phyloP scores from a whole-genome alignment of 768 basidiomycete species.

The Neoboletus magnificus region DNA sequence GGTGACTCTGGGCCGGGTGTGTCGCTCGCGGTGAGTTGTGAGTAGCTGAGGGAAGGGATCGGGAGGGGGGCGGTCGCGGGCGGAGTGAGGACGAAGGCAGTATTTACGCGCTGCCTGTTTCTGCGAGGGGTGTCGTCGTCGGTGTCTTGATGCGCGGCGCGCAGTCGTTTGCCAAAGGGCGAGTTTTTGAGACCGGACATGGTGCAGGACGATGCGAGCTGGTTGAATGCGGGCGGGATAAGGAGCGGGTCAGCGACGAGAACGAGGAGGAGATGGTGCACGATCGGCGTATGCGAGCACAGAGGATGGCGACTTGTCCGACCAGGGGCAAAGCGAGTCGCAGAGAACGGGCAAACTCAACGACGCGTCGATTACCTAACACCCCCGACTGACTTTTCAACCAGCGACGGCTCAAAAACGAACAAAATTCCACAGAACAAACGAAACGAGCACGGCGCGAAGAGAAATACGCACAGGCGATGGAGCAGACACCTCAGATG shows the following conservation, averaged over 20 bases:
- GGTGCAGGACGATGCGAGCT: background rate
- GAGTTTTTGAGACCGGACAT: conserved; percentile 84
- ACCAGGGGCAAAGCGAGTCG: conserved; percentile 25
- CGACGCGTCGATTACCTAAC: conserved; percentile 35
- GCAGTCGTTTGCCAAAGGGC: conserved; percentile 79
- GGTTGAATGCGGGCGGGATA: background rate
- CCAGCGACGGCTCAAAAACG: conserved; percentile 16
- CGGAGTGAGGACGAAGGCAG: conserved; percentile 47
- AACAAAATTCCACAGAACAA: conserved; percentile 6
- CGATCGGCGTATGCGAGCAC: background rate
- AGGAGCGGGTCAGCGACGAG: background rate
- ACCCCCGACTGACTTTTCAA: conserved; percentile 19
- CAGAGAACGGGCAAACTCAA: conserved; percentile 17
- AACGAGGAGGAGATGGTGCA: background rate
- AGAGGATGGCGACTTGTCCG: conserved; percentile 9
- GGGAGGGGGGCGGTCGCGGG: conserved; percentile 36
- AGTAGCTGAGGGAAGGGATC: conserved; percentile 56
- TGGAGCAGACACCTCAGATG: background rate
- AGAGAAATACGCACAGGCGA: background rate
- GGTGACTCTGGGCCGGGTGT: conserved; percentile 43
- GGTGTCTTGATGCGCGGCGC: conserved; percentile 60
- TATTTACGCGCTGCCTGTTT: conserved; percentile 49
- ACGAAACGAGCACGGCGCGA: background rate
- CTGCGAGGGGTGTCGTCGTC: conserved; percentile 53
- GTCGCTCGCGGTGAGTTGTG: conserved; percentile 51